phyloP scores from a whole-genome alignment of 2,329 filamentous ascomycete genomes.

The Aspergillus fructus region DNA sequence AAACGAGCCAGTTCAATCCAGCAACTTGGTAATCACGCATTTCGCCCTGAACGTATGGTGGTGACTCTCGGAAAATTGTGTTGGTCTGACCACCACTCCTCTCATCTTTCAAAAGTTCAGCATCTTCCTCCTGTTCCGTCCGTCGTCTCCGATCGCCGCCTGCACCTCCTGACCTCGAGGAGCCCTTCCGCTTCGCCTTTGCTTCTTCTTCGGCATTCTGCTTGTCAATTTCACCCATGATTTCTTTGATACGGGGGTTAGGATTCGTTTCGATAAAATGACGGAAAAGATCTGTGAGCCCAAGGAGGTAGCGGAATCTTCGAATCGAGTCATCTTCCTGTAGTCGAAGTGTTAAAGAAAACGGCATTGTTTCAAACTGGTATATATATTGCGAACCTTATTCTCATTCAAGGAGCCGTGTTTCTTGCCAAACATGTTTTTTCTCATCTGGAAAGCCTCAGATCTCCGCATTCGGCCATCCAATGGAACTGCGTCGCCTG shows the following conservation, averaged over 20 bases:
- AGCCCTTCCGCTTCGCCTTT: constrained; percentile 72
- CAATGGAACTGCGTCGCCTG: constrained; percentile 63
- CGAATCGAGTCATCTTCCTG: constrained; percentile 94
- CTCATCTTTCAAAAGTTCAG: constrained; percentile 81
- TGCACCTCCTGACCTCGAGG: constrained; percentile 79
- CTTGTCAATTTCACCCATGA: constrained; percentile 91
- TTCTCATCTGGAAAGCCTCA: constrained; percentile 83
- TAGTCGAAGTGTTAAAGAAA: not conserved
- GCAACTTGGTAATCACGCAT: constrained; percentile 98
- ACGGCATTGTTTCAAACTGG: not conserved
- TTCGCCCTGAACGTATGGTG: constrained; percentile 77
- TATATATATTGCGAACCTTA: constrained; percentile 62
- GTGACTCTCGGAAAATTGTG: constrained; percentile 91
- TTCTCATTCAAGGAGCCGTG: constrained; percentile 88
- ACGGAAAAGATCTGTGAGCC: constrained; percentile 92
- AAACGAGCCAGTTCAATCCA: constrained; percentile 96
- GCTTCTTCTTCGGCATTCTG: constrained; percentile 73
- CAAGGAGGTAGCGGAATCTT: constrained; percentile 90
- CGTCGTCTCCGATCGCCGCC: constrained; percentile 74
- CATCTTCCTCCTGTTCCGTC: constrained; percentile 97
- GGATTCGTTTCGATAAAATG: constrained; percentile 99
- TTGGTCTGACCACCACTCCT: constrained; percentile 82
- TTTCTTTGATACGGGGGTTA: constrained; percentile 88
- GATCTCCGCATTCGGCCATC: constrained; percentile 85
- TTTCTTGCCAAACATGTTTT: constrained; percentile 92